Base-by-base conservation (phyloP, 2,329 filamentous ascomycete species). In the Botrytis porri region DNA sequence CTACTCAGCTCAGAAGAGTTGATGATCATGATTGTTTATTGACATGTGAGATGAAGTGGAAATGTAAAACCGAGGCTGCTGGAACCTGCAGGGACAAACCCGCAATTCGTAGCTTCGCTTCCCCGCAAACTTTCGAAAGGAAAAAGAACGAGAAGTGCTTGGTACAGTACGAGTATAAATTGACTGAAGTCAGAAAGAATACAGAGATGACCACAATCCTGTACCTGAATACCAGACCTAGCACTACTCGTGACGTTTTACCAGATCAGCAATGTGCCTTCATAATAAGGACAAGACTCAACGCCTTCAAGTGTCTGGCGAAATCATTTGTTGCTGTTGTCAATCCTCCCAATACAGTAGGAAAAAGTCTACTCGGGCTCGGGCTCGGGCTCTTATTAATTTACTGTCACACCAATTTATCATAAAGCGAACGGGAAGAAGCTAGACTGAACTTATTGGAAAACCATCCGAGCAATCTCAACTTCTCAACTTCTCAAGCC, bases 51-150 rank as follows among this genome's bases (percentile, higher is more conserved):
- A 54, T 45, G 61, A 25, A 43, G n/a, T 7, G 43, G 62, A 51
- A 45, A 43, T 35, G 51, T 57, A 51, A 60, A 60, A 72, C 70
- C 70, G 70, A 72, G 70, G 70, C 62, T 70, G 60, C 69, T 59
- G 51, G 62, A 45, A 59, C 41, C 39, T 67, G 37, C 70, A 60
- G 62, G 43, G 60, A 71, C 69, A 57, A 60, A 51, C 63, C 59
- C 39, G 70, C 70, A 71, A 45, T 67, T 45, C 48, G 8, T 32
- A 64, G 29, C 59, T 70, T 71, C 69, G 69, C 69, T 71, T 69
- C 70, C 70, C 70, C 70, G 70, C 70, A 72, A 69, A 60, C 39
- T 16, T 43, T 64, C 51, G 69, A 41, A 64, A 39, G 32, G 48
- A 41, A 67, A 41, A 54, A 14, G 32, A 29, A 48, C 14, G 18